phyloP scores from a whole-genome alignment of 1,139 yeast genomes.

The Candida sanyaensis region DNA sequence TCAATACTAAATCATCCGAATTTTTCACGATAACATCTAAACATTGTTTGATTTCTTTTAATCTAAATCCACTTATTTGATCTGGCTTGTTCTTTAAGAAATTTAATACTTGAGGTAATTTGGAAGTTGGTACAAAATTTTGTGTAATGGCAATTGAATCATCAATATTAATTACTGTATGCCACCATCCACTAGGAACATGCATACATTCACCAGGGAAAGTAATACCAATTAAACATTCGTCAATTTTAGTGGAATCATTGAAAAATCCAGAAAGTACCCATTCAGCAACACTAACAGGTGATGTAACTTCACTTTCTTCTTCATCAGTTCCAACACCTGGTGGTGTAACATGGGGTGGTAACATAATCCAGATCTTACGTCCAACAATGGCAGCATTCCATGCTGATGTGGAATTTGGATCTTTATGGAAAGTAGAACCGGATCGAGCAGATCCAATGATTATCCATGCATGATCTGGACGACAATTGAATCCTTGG shows the following conservation, averaged over 20 bases:
- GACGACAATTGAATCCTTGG: conserved; percentile 51
- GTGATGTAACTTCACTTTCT: conserved; percentile 90
- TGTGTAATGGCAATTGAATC: conserved; percentile 83
- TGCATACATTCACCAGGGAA: conserved; percentile 83
- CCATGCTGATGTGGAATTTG: conserved; percentile 91
- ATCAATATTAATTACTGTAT: conserved; percentile 78
- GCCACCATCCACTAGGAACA: conserved; percentile 98
- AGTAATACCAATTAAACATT: conserved; percentile 69
- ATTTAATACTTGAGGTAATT: conserved; percentile 58
- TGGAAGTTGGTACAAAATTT: conserved; percentile 74
- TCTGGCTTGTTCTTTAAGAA: conserved; percentile 67
- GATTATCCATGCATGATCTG: conserved; percentile 90
- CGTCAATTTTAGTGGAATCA: conserved; percentile 49
- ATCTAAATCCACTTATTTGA: conserved; percentile 80
- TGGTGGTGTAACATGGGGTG: conserved; percentile 76
- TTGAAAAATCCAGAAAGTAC: conserved; percentile 77
- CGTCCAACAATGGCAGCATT: conserved; percentile 73
- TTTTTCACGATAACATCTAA: conserved; percentile 21
- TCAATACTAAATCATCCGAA: conserved; percentile 13
- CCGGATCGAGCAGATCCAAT: conserved; percentile 83
- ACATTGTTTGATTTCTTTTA: conserved; percentile 47
- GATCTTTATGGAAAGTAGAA: conserved; percentile 90
- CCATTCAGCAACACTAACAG: conserved; percentile 92
- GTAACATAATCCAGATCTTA: conserved; percentile 88
- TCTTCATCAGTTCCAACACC: conserved; percentile 78